Conservation (phyloP, 768 basidiomycete genomes). For the Calvatia gigantea region DNA sequence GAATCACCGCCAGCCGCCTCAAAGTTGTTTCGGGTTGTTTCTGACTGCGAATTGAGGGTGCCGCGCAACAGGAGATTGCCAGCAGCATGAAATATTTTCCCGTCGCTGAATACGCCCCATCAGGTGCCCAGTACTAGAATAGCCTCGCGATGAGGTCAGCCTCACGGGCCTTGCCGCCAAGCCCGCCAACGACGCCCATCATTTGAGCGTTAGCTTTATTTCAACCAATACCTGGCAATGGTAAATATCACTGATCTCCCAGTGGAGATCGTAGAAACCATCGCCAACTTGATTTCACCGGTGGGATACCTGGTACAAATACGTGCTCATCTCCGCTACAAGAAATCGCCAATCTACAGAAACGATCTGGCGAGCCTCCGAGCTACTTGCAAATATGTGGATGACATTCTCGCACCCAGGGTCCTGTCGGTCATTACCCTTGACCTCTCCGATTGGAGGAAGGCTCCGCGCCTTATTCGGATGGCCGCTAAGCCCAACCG, state of each 20-base stretch:
- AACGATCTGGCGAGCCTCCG: neutral
- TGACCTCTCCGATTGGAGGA: neutral
- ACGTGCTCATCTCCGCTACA: neutral
- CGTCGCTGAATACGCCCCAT: no score
- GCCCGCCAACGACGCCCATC: no score
- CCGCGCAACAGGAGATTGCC: no score
- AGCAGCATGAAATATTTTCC: no score
- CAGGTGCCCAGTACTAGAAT: no score
- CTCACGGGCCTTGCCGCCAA: no score
- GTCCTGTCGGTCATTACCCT: neutral
- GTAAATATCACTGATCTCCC: neutral
- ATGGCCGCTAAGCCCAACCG: neutral
- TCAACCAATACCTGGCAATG: no score
- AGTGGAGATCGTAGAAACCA: neutral
- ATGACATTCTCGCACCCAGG: neutral
- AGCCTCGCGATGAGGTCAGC: no score
- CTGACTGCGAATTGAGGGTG: no score
- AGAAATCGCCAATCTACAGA: neutral
- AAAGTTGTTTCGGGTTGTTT: no score
- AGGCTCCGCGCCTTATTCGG: neutral
- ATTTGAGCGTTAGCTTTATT: no score
- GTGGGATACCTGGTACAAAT: neutral
- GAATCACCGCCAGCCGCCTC: no score
- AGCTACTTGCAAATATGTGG: neutral
- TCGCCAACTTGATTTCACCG: neutral